These are phyloP conservation scores for Blepharisma undulans DNA, from an alignment of 169 alveolate species.

Conservation along the genomic window DNA sequence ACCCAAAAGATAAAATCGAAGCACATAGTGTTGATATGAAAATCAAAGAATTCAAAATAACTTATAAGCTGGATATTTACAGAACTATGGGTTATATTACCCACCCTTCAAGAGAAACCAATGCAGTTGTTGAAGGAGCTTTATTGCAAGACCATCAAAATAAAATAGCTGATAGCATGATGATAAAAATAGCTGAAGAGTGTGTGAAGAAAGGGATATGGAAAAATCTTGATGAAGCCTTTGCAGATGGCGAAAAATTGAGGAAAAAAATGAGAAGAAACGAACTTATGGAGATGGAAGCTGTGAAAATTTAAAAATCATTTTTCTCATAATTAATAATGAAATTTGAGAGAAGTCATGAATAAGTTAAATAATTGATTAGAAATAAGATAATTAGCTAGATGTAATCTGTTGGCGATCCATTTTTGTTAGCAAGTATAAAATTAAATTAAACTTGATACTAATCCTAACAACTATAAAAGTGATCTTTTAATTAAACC, in stretches of 20 bases:
- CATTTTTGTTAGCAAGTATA: neutral
- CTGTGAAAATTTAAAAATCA: neutral
- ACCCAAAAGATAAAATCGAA: neutral
- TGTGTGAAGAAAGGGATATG: conserved; percentile 33
- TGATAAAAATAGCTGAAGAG: conserved; percentile 1
- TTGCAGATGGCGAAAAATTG: neutral
- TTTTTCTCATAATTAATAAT: neutral
- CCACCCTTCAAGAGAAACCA: conserved; percentile 32
- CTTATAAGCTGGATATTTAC: neutral
- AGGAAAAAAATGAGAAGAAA: neutral
- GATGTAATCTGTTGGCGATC: neutral
- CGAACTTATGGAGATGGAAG: neutral
- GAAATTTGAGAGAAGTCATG: neutral
- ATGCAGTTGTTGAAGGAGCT: conserved; percentile 21
- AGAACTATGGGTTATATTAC: neutral
- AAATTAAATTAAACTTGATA: neutral
- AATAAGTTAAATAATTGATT: neutral
- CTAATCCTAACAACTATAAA: neutral
- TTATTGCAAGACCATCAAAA: neutral
- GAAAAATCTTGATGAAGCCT: conserved; percentile 11
- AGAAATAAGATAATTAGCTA: neutral
- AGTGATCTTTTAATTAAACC: neutral
- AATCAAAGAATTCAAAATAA: neutral
- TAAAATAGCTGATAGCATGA: conserved; percentile 23
- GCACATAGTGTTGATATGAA: neutral